Conservation (phyloP, 345 rosid species). For the Moringa oleifera region DNA sequence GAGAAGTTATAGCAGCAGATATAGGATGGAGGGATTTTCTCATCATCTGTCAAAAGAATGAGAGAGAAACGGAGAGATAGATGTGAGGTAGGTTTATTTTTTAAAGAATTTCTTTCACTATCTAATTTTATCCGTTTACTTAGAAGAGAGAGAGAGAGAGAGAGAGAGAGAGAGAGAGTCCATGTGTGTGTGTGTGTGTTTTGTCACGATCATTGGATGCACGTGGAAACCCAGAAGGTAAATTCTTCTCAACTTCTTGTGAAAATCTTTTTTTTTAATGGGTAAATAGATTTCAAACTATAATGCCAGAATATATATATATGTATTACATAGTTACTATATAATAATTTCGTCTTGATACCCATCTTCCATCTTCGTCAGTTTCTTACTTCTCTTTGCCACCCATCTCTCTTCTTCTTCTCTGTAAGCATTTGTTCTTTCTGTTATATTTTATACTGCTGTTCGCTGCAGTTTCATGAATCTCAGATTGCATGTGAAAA, state of each 20-base stretch:
- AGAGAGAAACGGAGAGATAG: not conserved
- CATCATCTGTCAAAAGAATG: not conserved
- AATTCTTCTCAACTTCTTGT: conserved; percentile 27
- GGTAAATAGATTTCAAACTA: conserved; percentile 10
- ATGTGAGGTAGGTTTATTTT: not conserved
- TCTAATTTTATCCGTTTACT: conserved; percentile 20
- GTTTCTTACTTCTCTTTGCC: conserved; percentile 24
- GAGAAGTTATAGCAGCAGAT: conserved; percentile 18
- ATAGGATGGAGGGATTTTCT: conserved; percentile 19
- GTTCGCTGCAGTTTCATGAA: not conserved
- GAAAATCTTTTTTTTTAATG: conserved; percentile 6
- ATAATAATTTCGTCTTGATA: conserved; percentile 19
- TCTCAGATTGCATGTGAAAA: conserved; percentile 16
- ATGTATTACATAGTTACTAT: conserved; percentile 3
- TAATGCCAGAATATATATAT: not conserved
- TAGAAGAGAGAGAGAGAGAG: conserved; percentile 12
- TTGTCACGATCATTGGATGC: conserved; percentile 52
- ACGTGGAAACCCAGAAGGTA: conserved; percentile 61
- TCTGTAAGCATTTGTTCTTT: conserved; percentile 22
- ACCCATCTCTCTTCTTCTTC: conserved; percentile 18
- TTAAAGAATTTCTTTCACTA: not conserved
- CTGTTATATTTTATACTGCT: not conserved
- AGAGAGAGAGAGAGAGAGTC: conserved; percentile 11
- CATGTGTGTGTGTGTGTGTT: conserved; percentile 30
- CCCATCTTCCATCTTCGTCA: conserved; percentile 30